Evolutionary conservation across 2,329 filamentous ascomycete species (phyloP), one percentile per base, ranked within the genome.

Genomic region (Aspergillus bombycis): DNA sequence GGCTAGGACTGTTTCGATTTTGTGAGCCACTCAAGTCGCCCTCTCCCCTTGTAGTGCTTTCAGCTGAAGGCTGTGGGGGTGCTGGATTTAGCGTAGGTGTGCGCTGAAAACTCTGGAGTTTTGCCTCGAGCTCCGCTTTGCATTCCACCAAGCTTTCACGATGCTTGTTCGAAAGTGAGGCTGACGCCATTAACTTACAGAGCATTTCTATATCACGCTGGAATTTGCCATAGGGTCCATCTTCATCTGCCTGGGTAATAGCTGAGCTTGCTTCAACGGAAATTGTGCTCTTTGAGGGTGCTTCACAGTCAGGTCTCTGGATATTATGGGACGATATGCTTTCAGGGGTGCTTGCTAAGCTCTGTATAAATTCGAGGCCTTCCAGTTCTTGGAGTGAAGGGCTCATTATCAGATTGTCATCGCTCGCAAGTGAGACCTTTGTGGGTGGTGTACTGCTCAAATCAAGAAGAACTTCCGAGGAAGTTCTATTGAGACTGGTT

Each of bases 301-400:
- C 30, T 16, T 46, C 45, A 38, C 45, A 58, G 26, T 62, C 38
- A 30, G 45, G 28, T 14, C 45, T 66, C n/a, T 52, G 28, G 48
- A 10, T 3, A 6, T 14, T 2, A 11, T 32, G 9, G 19, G 26
- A 12, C 48, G 19, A 34, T 21, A 28, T 23, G 36, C 21, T 57
- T 54, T 26, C 21, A 23, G 11, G 12, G 46, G n/a, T 55, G 16
- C 32, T 30, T 48, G 26, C 8, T 23, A 23, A n/a, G 21, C 52
- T 57, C 19, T 57, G 43, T n/a, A 26, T 58, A 46, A 72, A 72
- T 16, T 69, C 64, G 23, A 74, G 52, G 3, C 68, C 71, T 62
- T 68, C 55, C 30, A 71, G 46, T 32, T 72, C 70, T 61, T 64
- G 53, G 32, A 68, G 34, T 3, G 65, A 64, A 50, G 69, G 67